phyloP scores from a whole-genome alignment of 495 filamentous ascomycete species.

The Rhypophila decipiens region DNA sequence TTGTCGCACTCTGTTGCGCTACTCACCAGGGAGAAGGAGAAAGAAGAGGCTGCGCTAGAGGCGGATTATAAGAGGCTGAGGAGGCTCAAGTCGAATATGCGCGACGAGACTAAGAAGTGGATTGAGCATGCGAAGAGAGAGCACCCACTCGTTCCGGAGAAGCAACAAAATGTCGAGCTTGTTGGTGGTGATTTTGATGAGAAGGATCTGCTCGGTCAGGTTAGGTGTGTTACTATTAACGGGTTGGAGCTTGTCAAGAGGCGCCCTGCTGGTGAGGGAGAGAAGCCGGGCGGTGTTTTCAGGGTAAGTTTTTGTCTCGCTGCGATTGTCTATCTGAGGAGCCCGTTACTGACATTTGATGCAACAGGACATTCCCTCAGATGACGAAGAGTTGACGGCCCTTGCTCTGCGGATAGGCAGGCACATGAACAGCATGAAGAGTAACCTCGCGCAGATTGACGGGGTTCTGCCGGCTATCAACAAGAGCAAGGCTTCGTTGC shows the following conservation, averaged over 20 bases:
- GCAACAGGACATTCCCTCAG: conserved; percentile 20
- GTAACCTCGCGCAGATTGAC: conserved; percentile 47
- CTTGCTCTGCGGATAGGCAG: conserved; percentile 36
- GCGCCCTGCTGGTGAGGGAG: neutral
- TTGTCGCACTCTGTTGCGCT: conserved; percentile 38
- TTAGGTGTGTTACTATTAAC: too few species aligned
- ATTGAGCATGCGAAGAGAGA: conserved; percentile 28
- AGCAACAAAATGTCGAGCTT: neutral
- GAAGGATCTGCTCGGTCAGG: too few species aligned
- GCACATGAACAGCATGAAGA: conserved; percentile 53
- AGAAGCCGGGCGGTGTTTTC: conserved; percentile 17
- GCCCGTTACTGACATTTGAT: neutral
- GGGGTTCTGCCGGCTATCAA: conserved; percentile 36
- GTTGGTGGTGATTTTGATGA: conserved; percentile 4
- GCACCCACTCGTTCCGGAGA: conserved; percentile 35
- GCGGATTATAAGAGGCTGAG: conserved; percentile 32
- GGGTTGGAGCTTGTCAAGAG: conserved; percentile 16
- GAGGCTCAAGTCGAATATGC: conserved; percentile 31
- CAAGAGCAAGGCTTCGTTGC: conserved; percentile 36
- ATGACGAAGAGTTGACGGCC: conserved; percentile 28
- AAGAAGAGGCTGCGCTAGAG: conserved; percentile 30
- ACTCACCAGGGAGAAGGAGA: conserved; percentile 34
- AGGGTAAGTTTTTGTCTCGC: conserved; percentile 13
- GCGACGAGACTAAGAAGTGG: conserved; percentile 31
- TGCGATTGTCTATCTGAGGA: too few species aligned